Conservation (phyloP, 768 basidiomycete genomes). For the Crassisporium funariophilum region DNA sequence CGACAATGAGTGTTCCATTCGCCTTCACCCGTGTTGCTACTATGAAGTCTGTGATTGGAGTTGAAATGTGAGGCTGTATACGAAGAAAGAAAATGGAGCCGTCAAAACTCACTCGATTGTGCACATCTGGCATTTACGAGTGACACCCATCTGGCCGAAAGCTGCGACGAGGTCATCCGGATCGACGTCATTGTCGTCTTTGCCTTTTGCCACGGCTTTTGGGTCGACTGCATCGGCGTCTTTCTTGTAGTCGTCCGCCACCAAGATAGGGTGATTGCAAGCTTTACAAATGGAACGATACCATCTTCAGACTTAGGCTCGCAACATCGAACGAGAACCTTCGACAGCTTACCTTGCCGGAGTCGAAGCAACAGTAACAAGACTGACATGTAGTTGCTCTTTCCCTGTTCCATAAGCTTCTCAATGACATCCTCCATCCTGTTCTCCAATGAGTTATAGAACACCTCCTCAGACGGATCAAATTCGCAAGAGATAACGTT, state of each 20-base stretch:
- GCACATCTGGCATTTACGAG: constrained; percentile 79
- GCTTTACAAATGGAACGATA: constrained; percentile 53
- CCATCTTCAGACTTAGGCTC: too few species aligned
- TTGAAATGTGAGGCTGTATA: neutral
- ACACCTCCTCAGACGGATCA: constrained; percentile 71
- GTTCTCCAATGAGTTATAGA: constrained; percentile 73
- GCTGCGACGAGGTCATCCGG: constrained; percentile 76
- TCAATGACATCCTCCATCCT: constrained; percentile 70
- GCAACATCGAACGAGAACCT: too few species aligned
- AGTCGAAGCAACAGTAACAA: constrained; percentile 76
- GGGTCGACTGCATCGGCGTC: constrained; percentile 81
- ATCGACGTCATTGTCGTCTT: constrained; percentile 56
- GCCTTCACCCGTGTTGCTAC: constrained; percentile 38
- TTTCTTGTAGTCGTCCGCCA: constrained; percentile 71
- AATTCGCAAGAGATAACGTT: constrained; percentile 78
- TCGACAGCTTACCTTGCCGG: constrained; percentile 96
- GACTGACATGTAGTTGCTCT: constrained; percentile 70
- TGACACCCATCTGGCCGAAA: constrained; percentile 71
- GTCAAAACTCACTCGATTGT: constrained; percentile 56
- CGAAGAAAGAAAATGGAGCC: neutral
- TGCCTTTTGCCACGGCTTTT: constrained; percentile 48
- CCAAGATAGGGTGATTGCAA: constrained; percentile 86
- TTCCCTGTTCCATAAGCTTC: constrained; percentile 59
- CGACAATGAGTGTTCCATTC: constrained; percentile 53
- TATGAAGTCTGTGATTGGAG: constrained; percentile 33